Evolutionary conservation across 257 asterid genomes (phyloP).

Genomic region (Nicotiana attenuata): DNA sequence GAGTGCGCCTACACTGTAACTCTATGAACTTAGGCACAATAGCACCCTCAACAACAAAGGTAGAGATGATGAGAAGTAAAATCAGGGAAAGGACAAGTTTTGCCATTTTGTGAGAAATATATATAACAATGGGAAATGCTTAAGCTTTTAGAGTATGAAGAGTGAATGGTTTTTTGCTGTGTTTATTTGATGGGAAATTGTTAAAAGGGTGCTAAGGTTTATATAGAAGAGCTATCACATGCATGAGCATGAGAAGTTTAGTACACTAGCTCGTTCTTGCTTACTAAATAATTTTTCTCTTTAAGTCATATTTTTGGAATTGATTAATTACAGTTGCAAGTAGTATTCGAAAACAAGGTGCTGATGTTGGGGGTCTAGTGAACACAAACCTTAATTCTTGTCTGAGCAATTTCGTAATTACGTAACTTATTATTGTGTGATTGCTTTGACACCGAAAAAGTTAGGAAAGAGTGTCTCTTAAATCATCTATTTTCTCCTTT

Average conservation of each 20-base stretch:
- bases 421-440: background rate
- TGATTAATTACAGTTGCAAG: slow-evolving; percentile 19
- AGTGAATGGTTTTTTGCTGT: background rate
- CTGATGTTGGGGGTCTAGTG: slow-evolving; percentile 10
- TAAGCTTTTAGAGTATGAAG: background rate
- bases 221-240: slow-evolving; percentile 28
- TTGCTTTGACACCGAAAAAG: background rate
- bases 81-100: slow-evolving; percentile 11
- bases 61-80: slow-evolving; percentile 17
- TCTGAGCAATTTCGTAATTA: slow-evolving; percentile 14
- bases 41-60: slow-evolving; percentile 13
- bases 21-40: slow-evolving; percentile 27
- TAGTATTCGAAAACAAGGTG: slow-evolving; percentile 26
- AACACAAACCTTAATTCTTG: slow-evolving; percentile 28
- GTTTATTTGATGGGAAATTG: slow-evolving; percentile 14
- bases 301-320: background rate
- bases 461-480: background rate
- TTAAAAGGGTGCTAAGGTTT: slow-evolving; percentile 18
- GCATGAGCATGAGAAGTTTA: slow-evolving; percentile 5
- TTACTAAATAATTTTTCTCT: background rate
- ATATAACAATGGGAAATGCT: background rate
- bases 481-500: background rate
- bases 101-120: slow-evolving; percentile 5
- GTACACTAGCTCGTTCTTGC: background rate
- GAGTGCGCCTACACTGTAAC: slow-evolving; percentile 40